These are phyloP conservation scores for Podospora didyma DNA, from an alignment of 495 filamentous ascomycete genomes.

Conservation along the genomic window DNA sequence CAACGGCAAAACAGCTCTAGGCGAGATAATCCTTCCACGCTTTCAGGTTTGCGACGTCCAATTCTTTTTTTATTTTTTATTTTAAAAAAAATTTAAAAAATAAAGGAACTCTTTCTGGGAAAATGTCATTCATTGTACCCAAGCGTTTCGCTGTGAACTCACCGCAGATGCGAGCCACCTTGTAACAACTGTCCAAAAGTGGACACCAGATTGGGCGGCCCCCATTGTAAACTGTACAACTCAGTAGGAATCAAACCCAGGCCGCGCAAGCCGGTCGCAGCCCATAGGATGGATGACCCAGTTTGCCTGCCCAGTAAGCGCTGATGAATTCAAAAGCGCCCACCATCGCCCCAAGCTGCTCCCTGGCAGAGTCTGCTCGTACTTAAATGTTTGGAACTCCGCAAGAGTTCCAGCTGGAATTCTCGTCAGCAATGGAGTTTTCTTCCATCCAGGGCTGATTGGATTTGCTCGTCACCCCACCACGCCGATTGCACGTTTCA, in stretches of 20 bases:
- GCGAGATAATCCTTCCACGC: not conserved
- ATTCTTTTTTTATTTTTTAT: no score
- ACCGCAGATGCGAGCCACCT: no score
- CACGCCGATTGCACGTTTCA: not conserved
- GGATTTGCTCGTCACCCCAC: conserved; percentile 2
- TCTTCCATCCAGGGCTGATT: conserved; percentile 1
- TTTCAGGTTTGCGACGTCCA: not conserved
- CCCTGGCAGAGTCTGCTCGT: no score
- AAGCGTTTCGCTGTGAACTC: not conserved
- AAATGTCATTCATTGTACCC: not conserved
- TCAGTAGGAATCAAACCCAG: not conserved
- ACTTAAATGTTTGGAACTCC: no score
- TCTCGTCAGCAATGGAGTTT: not conserved
- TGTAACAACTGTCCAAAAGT: no score
- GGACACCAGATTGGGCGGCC: no score
- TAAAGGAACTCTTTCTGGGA: no score
- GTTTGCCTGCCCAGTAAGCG: not conserved
- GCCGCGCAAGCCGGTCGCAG: not conserved
- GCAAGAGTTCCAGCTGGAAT: no score
- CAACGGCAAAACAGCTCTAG: not conserved
- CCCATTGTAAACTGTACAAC: not conserved
- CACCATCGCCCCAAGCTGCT: no score
- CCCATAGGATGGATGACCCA: not conserved
- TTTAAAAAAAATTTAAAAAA: no score
- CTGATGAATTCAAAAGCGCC: not conserved